Evolutionary conservation across 768 basidiomycete species (phyloP), one percentile per base, ranked within the genome.

Genomic region (Omphalotus guepiniiformis): DNA sequence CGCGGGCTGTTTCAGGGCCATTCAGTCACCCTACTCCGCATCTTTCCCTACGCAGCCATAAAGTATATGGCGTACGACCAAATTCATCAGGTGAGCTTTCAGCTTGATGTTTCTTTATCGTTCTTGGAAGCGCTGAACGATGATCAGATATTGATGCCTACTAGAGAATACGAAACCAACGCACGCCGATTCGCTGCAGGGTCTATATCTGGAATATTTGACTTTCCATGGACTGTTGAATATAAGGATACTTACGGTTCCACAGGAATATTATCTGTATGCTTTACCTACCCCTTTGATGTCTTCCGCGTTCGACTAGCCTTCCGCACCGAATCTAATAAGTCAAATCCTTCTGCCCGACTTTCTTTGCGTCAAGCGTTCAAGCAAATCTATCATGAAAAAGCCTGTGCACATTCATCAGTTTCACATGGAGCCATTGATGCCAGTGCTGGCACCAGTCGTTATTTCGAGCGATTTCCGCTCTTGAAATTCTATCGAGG

Each of bases 21-120:
- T 65, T 93, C 93, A 12, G 89, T 92, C 27, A 99, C 96, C 3
- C 75, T 99, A 41, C 67, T 96, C 39, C 83, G 96, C 48, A 86
- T 97, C 58, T 95, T 96, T 63, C 96, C 96, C 6, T 97, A 98
- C 60, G 96, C 96, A 23, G 91, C 85, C 50, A 88, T 98, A 66
- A 96, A 94, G 65, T 99, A 93, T 61, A 93, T 97, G 85, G 81
- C 88, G 3, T 99, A 97, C 62, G 95, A 97, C 64, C 82, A 89
- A 62, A 71, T 88, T 48, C 88, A 90, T 66, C 61, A 79, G 52
- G 91, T 94, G 55, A 59, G 75, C n/a, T 12, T 4, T 21, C 18
- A 6, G 12, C 26, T 39, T 19, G n/a, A 22, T 39, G 0, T 29
- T 22, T 5, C 25, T 26, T 8, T 7, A 18, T 16, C 4, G 9